phyloP scores from a whole-genome alignment of 163 green algal species.

The Trebouxia gelatinosa region DNA sequence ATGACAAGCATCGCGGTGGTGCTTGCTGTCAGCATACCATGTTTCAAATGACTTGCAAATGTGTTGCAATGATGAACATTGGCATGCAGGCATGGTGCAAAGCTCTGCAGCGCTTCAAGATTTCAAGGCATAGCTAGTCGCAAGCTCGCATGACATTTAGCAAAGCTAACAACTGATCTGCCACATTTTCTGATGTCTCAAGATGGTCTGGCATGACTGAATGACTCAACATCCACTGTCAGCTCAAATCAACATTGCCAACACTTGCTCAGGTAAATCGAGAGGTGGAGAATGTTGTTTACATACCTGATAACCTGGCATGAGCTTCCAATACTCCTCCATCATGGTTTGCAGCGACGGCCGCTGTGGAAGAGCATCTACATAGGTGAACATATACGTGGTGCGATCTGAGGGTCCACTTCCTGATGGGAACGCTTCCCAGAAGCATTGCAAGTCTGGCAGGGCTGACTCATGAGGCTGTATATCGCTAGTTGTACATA shows the following conservation, averaged over 20 bases:
- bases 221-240: neutral
- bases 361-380: slow-evolving; percentile 67
- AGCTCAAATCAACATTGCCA: too few species aligned
- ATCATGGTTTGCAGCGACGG: slow-evolving; percentile 78
- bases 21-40: neutral
- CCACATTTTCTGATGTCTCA: neutral
- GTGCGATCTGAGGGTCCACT: slow-evolving; percentile 67
- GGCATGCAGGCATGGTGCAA: neutral
- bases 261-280: too few species aligned
- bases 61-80: neutral
- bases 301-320: slow-evolving; percentile 70
- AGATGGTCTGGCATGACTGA: neutral
- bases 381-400: slow-evolving; percentile 93
- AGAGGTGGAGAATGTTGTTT: too few species aligned
- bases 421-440: slow-evolving; percentile 90
- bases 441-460: slow-evolving; percentile 84
- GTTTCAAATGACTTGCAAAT: too few species aligned
- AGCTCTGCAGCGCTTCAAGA: neutral
- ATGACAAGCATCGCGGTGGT: too few species aligned
- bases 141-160: neutral
- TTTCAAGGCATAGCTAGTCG: too few species aligned
- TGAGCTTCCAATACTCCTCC: slow-evolving; percentile 81
- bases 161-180: neutral
- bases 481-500: slow-evolving; percentile 66
- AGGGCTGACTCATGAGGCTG: slow-evolving; percentile 9